Base-by-base conservation (phyloP, 2,329 filamentous ascomycete genomes). In the Talaromyces sp. region DNA sequence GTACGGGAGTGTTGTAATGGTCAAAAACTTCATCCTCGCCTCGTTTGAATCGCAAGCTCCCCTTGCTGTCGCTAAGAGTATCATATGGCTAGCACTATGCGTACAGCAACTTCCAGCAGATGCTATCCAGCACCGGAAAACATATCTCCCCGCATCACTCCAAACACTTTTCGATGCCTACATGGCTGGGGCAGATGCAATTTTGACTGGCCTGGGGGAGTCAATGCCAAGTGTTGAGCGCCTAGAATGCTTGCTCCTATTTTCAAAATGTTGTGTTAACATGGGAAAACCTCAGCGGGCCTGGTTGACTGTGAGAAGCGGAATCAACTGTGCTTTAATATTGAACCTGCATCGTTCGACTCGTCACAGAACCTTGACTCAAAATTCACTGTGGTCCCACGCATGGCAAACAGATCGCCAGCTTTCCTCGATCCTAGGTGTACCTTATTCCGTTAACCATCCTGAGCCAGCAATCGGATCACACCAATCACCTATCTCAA, bases 81-180 rank as follows among this genome's bases (percentile, higher is more conserved):
- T 28, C 8, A 8, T 58, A 14, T 58, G 56, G 56, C 40, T 58
- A 12, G 56, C 56, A 50, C 27, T 58, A 23, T 58, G 56, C 56
- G 30, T 58, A 14, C 56, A 58, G 36, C 56, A 58, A 31, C 36
- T 58, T 27, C 31, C 56, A 42, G 33, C 16, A 33, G n/a, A 50
- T 31, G 23, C 23, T 42, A 47, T 31, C 18, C 42, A 47, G 14
- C 28, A 40, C 16, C 36, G 56, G 4, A 44, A 40, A 16, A 16
- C 2, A 9, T 1, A 27, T 50, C 56, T 58, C 9, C 34, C 56
- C 7, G 34, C 34, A 28, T 33, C 56, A 18, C 28, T 14, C 16
- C 31, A 30, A 28, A n/a, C n/a, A 12, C 40, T 58, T n/a, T 44
- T 58, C 10, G 36, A 58, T 23, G 23, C 56, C 5, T 58, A 58